Base-by-base conservation (phyloP, 176 grass and related monocot species). In the Carex kokanica region DNA sequence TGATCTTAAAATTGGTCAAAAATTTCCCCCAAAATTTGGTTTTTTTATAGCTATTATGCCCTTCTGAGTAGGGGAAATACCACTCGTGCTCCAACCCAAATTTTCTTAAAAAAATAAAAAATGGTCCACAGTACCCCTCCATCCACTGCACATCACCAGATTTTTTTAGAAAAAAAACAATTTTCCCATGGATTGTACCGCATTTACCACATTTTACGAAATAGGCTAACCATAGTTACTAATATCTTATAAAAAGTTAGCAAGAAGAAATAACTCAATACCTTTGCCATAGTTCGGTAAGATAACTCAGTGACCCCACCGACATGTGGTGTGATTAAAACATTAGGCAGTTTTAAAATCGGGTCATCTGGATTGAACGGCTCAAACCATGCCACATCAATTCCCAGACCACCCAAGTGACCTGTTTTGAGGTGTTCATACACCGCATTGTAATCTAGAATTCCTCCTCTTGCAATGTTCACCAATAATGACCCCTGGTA, bases 381-480 rank as follows among this genome's bases (percentile, higher is more conserved):
- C 64, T 98, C 95, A 27, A 77, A 91, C 95, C 95, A 98, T 86
- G 95, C 89, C 71, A 98, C 95, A 81, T 98, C 92, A 81, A 98
- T 93, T 62, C 87, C 95, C 86, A 98, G 82, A 52, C 95, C 95
- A 87, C 92, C 89, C 67, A 98, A 84, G 82, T 93, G 89, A 43
- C 92, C 95, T 12, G 88, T 94, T 66, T 93, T 60, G 32, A 98
- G 92, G 83, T 93, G 84, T 73, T 89, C 75, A 75, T 87, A 86
- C 18, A 98, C 95, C 62, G 95, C 79, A 32, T 87, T 27, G 16
- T 98, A 98, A 79, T 95, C 92, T 55, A 98, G 75, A 61, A 95
- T 60, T 9, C 84, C 84, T 84, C 95, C 95, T 91, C 95, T 86
- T 20, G 90, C 95, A 81, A 98, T 87, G 78, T 98, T 98, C 63